Evolutionary conservation across 768 basidiomycete species (phyloP).

Genomic region (Boletellus ananas): DNA sequence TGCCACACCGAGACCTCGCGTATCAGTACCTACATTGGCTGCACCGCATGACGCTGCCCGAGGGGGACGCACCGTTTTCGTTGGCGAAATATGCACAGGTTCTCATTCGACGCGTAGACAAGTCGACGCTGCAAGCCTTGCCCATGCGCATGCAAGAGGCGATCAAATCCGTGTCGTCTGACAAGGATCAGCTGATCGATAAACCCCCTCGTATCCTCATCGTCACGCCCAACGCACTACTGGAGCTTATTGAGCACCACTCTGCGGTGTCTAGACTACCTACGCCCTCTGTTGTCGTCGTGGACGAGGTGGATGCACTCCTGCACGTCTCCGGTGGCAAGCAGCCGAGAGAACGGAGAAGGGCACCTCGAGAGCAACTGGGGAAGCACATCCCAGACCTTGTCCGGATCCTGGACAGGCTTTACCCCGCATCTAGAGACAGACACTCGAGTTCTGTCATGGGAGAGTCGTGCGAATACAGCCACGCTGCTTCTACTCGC

Average conservation of each 20-base stretch:
- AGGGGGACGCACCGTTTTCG: conserved; percentile 30
- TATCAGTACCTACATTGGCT: conserved; percentile 68
- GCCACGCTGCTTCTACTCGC: conserved; percentile 5
- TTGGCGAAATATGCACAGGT: conserved; percentile 53
- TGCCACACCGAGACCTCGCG: conserved; percentile 72
- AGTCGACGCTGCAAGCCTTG: conserved; percentile 11
- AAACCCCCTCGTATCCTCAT: conserved; percentile 65
- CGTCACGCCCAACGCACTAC: conserved; percentile 64
- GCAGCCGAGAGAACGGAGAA: conserved; percentile 37
- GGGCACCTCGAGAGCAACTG: conserved; percentile 38
- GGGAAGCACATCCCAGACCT: conserved; percentile 56
- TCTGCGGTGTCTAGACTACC: conserved; percentile 42
- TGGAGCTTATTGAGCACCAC: conserved; percentile 50
- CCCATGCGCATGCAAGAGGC: conserved; percentile 28
- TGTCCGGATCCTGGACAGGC: conserved; percentile 52
- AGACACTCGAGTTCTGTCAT: neutral
- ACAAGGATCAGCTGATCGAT: conserved; percentile 36
- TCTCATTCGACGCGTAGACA: conserved; percentile 51
- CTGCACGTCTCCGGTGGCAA: conserved; percentile 46
- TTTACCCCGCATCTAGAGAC: conserved; percentile 42
- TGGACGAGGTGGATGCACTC: conserved; percentile 77
- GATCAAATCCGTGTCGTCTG: conserved; percentile 25
- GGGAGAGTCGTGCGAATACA: conserved; percentile 10
- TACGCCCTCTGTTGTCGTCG: conserved; percentile 53
- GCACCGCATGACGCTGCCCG: conserved; percentile 40